Conservation (phyloP, 1,139 yeast species). For the Hansenula lynferdii region DNA sequence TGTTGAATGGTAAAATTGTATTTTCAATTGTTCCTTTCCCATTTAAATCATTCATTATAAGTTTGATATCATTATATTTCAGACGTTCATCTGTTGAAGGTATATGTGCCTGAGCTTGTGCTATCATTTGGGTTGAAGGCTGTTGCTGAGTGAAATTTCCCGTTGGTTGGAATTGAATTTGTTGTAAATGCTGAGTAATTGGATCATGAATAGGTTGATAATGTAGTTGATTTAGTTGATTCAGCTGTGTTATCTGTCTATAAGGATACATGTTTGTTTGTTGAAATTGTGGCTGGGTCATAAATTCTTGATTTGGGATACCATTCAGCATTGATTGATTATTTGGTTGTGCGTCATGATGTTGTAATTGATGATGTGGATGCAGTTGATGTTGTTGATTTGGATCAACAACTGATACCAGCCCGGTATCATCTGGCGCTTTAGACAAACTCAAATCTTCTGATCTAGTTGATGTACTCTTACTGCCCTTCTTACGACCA, state of each 20-base stretch:
- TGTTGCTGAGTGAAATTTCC: no score
- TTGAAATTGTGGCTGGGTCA: neutral
- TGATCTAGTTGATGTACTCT: neutral
- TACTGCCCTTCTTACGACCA: constrained; percentile 18
- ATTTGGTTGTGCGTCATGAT: neutral
- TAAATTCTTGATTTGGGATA: no score
- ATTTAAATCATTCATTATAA: constrained; percentile 9
- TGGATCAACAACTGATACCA: neutral
- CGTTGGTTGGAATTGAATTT: neutral
- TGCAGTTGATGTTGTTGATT: no score
- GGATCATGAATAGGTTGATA: neutral
- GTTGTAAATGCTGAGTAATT: neutral
- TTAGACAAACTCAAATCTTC: neutral
- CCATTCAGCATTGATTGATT: neutral
- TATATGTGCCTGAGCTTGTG: neutral
- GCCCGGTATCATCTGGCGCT: neutral
- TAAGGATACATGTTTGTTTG: neutral
- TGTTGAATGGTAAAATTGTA: constrained; percentile 1
- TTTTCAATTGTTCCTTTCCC: constrained; percentile 4
- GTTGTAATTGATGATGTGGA: no score
- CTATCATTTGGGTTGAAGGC: no score
- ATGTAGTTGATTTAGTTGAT: neutral
- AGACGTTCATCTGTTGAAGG: neutral
- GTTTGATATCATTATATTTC: constrained; percentile 10
- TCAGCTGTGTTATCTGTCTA: neutral